Evolutionary conservation across 2,329 filamentous ascomycete genomes (phyloP).

Genomic region (Dactylellina haptotyla): DNA sequence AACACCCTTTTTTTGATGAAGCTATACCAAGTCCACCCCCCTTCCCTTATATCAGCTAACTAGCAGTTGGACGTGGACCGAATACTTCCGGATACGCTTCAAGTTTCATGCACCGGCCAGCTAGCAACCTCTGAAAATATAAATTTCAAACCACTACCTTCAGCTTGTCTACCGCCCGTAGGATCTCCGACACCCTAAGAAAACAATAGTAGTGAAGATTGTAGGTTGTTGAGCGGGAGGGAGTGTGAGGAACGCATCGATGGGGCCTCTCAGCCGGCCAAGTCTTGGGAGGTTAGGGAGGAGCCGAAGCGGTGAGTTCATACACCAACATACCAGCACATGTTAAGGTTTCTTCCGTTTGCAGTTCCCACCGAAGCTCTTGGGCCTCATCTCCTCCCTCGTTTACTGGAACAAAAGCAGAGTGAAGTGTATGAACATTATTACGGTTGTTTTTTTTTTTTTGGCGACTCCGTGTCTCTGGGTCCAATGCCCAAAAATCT

Average conservation of each 20-base stretch:
- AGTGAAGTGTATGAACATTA: neutral
- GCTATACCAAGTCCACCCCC: too few relatives aligned
- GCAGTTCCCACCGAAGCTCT: conserved; percentile 10
- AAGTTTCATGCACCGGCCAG: neutral
- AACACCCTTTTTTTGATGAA: too few relatives aligned
- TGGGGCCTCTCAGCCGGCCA: conserved; percentile 51
- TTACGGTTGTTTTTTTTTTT: neutral
- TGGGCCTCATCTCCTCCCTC: neutral
- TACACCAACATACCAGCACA: neutral
- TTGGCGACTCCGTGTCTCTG: neutral
- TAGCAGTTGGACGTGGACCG: too few relatives aligned
- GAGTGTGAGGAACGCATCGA: conserved; percentile 15
- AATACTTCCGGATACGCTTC: neutral
- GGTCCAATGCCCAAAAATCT: too few relatives aligned
- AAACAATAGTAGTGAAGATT: too few relatives aligned
- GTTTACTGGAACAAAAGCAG: too few relatives aligned
- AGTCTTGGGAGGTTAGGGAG: conserved; percentile 54
- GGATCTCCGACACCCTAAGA: too few relatives aligned
- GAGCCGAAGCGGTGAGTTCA: conserved; percentile 52
- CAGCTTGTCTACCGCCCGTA: neutral
- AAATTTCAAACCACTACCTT: neutral
- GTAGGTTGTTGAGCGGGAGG: neutral
- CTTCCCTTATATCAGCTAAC: too few relatives aligned
- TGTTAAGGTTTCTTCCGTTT: conserved; percentile 32
- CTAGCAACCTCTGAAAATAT: neutral